Evolutionary conservation across 2,329 filamentous ascomycete genomes (phyloP).

Genomic region (Diaporthe citriasiana): DNA sequence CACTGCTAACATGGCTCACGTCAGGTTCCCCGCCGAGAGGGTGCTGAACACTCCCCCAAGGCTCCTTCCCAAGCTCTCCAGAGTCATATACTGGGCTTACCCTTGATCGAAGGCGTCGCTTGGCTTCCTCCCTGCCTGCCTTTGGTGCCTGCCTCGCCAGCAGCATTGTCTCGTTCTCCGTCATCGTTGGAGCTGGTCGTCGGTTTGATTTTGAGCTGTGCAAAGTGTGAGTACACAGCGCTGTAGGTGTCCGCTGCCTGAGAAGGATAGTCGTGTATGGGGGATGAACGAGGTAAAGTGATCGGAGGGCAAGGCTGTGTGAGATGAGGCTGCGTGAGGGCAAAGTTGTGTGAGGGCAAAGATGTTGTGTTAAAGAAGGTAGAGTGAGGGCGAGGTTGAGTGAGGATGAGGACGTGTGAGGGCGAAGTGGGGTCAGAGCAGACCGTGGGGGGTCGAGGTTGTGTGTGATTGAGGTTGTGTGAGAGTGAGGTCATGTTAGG

Average conservation of each 20-base stretch:
- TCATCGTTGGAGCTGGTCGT: not conserved
- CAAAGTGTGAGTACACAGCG: not conserved
- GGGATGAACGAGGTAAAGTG: not conserved
- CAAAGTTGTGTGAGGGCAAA: no score
- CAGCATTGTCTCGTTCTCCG: no score
- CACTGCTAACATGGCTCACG: slow-evolving; percentile 9
- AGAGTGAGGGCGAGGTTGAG: no score
- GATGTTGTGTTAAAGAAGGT: not conserved
- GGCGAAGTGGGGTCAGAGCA: no score
- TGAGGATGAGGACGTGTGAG: not conserved
- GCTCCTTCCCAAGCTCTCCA: slow-evolving; percentile 12
- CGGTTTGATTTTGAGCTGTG: not conserved
- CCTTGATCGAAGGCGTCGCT: not conserved
- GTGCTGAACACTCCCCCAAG: not conserved
- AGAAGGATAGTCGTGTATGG: not conserved
- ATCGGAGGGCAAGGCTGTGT: not conserved
- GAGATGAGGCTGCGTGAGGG: not conserved
- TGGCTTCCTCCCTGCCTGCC: slow-evolving; percentile 30
- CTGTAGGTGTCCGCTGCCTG: not conserved
- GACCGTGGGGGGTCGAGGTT: not conserved
- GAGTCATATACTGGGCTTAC: not conserved
- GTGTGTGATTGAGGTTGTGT: not conserved
- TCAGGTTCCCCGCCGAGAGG: not conserved
- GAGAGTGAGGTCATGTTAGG: not conserved
- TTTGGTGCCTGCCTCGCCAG: not conserved